These are phyloP conservation scores for Podosphaera fusca DNA, from an alignment of 2,329 filamentous ascomycete genomes.

Conservation along the genomic window DNA sequence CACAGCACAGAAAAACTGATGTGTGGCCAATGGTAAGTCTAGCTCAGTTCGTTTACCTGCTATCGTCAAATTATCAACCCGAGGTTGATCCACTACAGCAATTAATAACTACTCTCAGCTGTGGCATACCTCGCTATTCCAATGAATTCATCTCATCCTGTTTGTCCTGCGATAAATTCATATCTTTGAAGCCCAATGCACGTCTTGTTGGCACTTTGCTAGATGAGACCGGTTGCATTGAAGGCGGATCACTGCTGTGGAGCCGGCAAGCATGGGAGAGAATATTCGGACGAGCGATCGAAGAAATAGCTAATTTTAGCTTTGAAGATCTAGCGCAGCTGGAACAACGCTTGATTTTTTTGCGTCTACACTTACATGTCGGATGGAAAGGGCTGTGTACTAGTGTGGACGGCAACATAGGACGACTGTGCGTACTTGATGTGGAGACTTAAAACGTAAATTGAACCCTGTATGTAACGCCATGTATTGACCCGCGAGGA, in stretches of 20 bases:
- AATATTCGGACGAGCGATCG: constrained; percentile 22
- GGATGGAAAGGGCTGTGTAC: constrained; percentile 25
- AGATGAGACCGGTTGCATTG: constrained; percentile 32
- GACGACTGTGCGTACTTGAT: constrained; percentile 21
- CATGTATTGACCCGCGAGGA: background rate
- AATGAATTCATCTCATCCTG: constrained; percentile 21
- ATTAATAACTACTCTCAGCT: constrained; percentile 17
- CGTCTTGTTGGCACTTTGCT: constrained; percentile 19
- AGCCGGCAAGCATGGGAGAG: constrained; percentile 28
- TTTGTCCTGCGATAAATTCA: constrained; percentile 17
- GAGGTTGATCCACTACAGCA: background rate
- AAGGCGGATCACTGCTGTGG: constrained; percentile 28
- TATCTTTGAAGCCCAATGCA: constrained; percentile 19
- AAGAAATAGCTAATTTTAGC: constrained; percentile 19
- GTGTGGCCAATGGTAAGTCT: constrained; percentile 20
- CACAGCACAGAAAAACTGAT: constrained; percentile 17
- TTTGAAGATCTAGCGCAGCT: constrained; percentile 22
- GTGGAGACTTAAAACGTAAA: constrained; percentile 8
- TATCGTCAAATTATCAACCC: background rate
- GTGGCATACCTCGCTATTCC: constrained; percentile 29
- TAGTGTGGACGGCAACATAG: constrained; percentile 6
- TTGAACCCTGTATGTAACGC: background rate
- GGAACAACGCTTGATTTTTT: constrained; percentile 27
- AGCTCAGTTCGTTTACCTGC: background rate
- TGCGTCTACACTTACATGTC: constrained; percentile 30